A percentile compares a stretch with the other conserved stretches of the same genome.
Evolutionary conservation across 345 rosid species (phyloP).

Genomic region (Geranium brycei): DNA sequence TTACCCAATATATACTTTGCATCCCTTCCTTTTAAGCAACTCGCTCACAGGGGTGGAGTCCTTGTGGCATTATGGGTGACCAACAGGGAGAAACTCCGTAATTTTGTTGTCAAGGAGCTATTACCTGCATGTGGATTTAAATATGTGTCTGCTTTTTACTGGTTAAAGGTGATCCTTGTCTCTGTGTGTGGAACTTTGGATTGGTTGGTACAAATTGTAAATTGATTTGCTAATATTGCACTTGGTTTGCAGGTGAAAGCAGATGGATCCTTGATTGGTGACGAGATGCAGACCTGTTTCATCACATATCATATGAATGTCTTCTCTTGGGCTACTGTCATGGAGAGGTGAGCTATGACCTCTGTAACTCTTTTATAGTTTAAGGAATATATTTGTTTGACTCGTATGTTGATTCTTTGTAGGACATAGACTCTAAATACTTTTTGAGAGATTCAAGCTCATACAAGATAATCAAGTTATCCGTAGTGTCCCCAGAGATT

Average conservation of each 20-base stretch:
- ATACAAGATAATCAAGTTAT: conserved; percentile 33
- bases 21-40: conserved; percentile 67
- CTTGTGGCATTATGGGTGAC: conserved; percentile 91
- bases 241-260: conserved; percentile 51
- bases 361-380: not conserved
- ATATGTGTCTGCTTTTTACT: conserved; percentile 41
- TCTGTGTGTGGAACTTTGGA: not conserved
- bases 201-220: too few relatives aligned
- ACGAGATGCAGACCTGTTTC: conserved; percentile 66
- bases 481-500: conserved; percentile 69
- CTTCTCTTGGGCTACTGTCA: conserved; percentile 57
- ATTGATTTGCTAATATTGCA: conserved; percentile 4
- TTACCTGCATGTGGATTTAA: conserved; percentile 69
- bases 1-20: conserved; percentile 69
- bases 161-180: conserved; percentile 56
- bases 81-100: conserved; percentile 64
- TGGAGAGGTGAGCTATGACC: conserved; percentile 25
- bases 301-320: conserved; percentile 87
- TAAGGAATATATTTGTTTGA: not conserved
- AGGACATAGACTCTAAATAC: conserved; percentile 25
- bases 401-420: not conserved
- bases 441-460: conserved; percentile 19
- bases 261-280: conserved; percentile 48
- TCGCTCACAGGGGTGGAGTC: conserved; percentile 58
- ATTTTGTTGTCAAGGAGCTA: conserved; percentile 61